A percentile compares a stretch with the other conserved stretches of the same genome.
These are phyloP conservation scores for Kwoniella sp. DNA, from an alignment of 768 basidiomycete genomes.

Conservation along the genomic window DNA sequence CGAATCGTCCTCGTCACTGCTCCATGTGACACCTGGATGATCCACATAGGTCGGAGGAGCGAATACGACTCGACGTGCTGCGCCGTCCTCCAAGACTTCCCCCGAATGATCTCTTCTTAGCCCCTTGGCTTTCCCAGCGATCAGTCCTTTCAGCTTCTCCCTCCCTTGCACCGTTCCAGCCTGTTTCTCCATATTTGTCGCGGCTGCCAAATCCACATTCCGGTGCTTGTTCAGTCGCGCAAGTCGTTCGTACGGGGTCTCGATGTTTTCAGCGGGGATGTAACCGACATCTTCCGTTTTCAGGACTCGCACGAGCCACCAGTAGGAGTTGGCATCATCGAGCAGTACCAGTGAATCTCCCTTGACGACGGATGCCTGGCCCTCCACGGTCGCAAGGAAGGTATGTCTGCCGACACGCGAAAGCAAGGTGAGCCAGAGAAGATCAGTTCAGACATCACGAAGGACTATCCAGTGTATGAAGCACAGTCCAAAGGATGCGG, in stretches of 20 bases:
- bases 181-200: conserved; percentile 43
- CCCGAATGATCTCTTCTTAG: conserved; percentile 26
- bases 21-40: conserved; percentile 56
- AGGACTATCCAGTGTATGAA: conserved; percentile 65
- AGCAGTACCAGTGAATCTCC: conserved; percentile 94
- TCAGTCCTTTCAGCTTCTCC: conserved; percentile 31
- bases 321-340: conserved; percentile 98
- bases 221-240: conserved; percentile 95
- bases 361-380: conserved; percentile 97
- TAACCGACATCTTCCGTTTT: conserved; percentile 99
- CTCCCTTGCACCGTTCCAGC: conserved; percentile 39
- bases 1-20: conserved; percentile 64
- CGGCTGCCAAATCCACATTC: conserved; percentile 71
- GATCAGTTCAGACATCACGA: not conserved
- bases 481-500: conserved; percentile 46
- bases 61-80: conserved; percentile 68
- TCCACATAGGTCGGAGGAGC: conserved; percentile 62
- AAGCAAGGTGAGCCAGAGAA: conserved; percentile 63
- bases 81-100: conserved; percentile 23
- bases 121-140: conserved; percentile 38
- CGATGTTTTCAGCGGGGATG: conserved; percentile 98
- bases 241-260: conserved; percentile 94
- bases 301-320: conserved; percentile 98
- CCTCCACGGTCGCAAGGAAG: conserved; percentile 96
- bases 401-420: conserved; percentile 74